Percentiles rank a stretch among this genome's conserved stretches.
These are phyloP conservation scores for Nannochloris sp. DNA, from an alignment of 139 green algal genomes.

Conservation along the genomic window DNA sequence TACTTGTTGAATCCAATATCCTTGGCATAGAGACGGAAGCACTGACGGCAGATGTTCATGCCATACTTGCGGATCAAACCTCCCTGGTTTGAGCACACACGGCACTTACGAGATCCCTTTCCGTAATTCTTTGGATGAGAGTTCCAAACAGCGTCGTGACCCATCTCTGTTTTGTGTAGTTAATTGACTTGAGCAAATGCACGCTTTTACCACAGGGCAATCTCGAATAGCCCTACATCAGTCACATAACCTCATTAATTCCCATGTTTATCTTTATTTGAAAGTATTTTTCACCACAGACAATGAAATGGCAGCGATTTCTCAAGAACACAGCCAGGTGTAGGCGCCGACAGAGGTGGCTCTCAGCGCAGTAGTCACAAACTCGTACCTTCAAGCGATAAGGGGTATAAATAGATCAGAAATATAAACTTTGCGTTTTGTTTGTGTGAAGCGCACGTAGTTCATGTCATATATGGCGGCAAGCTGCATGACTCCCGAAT, in stretches of 20 bases:
- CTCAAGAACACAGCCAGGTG: not conserved
- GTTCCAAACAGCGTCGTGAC: slow-evolving; percentile 90
- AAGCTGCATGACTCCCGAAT: no score
- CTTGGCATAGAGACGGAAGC: slow-evolving; percentile 25
- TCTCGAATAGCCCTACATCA: slow-evolving; percentile 13
- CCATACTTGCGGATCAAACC: slow-evolving; percentile 98
- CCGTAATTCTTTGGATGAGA: slow-evolving; percentile 86
- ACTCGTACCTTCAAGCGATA: slow-evolving; percentile 5
- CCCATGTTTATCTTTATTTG: not conserved
- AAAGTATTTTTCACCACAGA: not conserved
- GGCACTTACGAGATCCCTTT: slow-evolving; percentile 78
- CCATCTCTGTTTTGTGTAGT: slow-evolving; percentile 63
- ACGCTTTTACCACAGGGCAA: slow-evolving; percentile 37
- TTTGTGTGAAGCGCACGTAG: not conserved
- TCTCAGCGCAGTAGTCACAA: not conserved
- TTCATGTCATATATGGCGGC: no score
- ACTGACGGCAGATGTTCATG: slow-evolving; percentile 98
- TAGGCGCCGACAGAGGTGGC: no score
- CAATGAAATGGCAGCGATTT: not conserved
- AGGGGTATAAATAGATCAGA: slow-evolving; percentile 7
- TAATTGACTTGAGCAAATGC: not conserved
- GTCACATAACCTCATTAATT: not conserved
- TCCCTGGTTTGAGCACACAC: slow-evolving; percentile 92
- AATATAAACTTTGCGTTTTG: not conserved
- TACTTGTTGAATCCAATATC: slow-evolving; percentile 23